Base-by-base conservation (phyloP, 2,329 filamentous ascomycete species). In the Zopfia rhizophila region DNA sequence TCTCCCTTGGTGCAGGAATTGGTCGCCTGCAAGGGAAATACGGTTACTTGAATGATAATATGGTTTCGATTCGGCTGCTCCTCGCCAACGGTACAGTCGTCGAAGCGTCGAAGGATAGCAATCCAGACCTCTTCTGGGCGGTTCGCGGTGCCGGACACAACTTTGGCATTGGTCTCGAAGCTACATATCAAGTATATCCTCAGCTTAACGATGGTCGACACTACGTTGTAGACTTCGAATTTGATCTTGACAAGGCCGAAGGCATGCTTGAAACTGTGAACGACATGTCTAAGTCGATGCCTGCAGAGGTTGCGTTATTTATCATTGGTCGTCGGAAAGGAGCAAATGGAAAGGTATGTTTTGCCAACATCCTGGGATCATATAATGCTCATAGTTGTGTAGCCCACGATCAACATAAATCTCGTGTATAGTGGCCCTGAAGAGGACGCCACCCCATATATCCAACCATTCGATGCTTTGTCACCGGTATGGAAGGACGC, bases 1-100 rank as follows among this genome's bases (percentile, higher is more conserved):
- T 84, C 7, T 78, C 77, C 0, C 70, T 84, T 3, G 79, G 80
- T 1, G 81, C 80, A 19, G 82, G 82, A 1, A 80, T 79, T 52
- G 80, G 82, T 2, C 74, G 76, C 64, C 65, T 84, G 17, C 76
- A 74, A 23, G 76, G 78, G 1, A 62, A 69, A 16, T 67, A 80
- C 33, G 48, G 48, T 8, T 21, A 48, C 13, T 29, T 37, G 8
- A n/a, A 38, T 11, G 48, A 51, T 19, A 18, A 18, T 6, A 14
- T 51, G 7, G 14, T 39, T n/a, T 38, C 40, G 1, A 17, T 37
- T 27, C 7, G 19, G 16, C 24, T 65, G 5, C 59, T 73, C 2
- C 53, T 68, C 6, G 65, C 67, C 5, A 58, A 53, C 11, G 70
- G 69, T 5, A 54, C 53, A 4, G 25, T 70, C n/a, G 38, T 72